A percentile compares a stretch with the other conserved stretches of the same genome.
phyloP scores from a whole-genome alignment of 139 green algal genomes.

The Pycnococcus provasolii region DNA sequence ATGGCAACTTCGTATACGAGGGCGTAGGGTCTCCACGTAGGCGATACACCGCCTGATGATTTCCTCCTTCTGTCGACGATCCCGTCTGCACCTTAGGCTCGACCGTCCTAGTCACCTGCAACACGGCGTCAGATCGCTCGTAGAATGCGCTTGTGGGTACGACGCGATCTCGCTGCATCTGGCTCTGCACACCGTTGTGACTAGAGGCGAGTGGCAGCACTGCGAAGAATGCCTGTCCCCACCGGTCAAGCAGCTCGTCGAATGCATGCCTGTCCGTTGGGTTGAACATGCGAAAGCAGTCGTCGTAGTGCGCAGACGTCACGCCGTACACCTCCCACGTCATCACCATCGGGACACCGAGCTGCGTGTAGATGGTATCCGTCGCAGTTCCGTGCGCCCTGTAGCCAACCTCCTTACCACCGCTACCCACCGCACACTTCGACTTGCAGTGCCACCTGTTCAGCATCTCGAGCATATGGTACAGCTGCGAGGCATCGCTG shows the following conservation, averaged over 20 bases:
- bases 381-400: conserved; percentile 90
- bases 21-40: too few species aligned
- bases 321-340: conserved; percentile 71
- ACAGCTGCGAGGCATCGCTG: conserved; percentile 18
- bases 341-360: conserved; percentile 63
- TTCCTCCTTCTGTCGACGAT: too few species aligned
- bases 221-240: not conserved
- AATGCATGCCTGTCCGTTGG: conserved; percentile 44
- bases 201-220: too few species aligned
- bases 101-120: too few species aligned
- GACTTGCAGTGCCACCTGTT: conserved; percentile 50
- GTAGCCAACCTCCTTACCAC: conserved; percentile 84
- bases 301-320: conserved; percentile 49
- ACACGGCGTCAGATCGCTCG: too few species aligned
- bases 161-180: too few species aligned
- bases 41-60: too few species aligned
- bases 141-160: too few species aligned
- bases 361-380: conserved; percentile 80
- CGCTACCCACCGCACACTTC: conserved; percentile 65
- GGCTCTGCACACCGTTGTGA: too few species aligned
- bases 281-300: conserved; percentile 98
- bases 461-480: conserved; percentile 53
- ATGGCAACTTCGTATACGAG: too few species aligned
- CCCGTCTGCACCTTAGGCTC: too few species aligned
- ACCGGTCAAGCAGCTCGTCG: conserved; percentile 20